Percentiles rank a stretch among this genome's conserved stretches.
These are phyloP conservation scores for Cutaneotrichosporon sp. DNA, from an alignment of 1,284 basidiomycete genomes.

Conservation along the genomic window DNA sequence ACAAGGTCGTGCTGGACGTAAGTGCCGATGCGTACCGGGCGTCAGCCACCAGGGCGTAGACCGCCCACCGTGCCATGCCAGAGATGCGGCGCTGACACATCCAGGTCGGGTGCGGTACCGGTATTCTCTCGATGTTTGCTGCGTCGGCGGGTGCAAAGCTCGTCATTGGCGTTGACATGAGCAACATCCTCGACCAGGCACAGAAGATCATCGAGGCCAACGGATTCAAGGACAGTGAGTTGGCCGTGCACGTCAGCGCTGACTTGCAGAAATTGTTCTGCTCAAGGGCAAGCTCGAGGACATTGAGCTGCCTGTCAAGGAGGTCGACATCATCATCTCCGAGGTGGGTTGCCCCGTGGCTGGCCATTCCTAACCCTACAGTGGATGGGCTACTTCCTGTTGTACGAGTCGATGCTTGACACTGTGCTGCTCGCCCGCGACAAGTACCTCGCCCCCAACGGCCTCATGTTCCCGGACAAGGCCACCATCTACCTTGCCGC, in stretches of 20 bases:
- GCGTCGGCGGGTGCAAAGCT: constrained; percentile 94
- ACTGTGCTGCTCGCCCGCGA: constrained; percentile 95
- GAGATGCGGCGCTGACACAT: background rate
- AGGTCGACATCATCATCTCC: constrained; percentile 98
- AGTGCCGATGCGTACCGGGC: constrained; percentile 13
- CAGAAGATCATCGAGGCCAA: constrained; percentile 95
- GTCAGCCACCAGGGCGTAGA: too few species aligned
- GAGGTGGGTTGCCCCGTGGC: too few species aligned
- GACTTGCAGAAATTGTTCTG: constrained; percentile 73
- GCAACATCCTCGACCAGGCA: constrained; percentile 99
- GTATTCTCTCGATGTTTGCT: constrained; percentile 98
- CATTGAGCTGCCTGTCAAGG: constrained; percentile 69
- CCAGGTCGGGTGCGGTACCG: constrained; percentile 88
- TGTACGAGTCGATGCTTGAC: constrained; percentile 99
- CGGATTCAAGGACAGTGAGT: constrained; percentile 84
- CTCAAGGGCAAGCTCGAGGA: constrained; percentile 99
- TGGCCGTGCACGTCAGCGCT: background rate
- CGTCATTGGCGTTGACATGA: constrained; percentile 99
- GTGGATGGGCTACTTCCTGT: constrained; percentile 53
- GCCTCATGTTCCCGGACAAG: constrained; percentile 93
- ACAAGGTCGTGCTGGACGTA: constrained; percentile 88
- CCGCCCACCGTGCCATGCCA: too few species aligned
- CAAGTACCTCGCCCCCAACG: constrained; percentile 86
- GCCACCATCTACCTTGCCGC: constrained; percentile 92
- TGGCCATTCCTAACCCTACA: constrained; percentile 10